Conservation (phyloP, 306 rosid genomes). For the Quercus engelmannii region DNA sequence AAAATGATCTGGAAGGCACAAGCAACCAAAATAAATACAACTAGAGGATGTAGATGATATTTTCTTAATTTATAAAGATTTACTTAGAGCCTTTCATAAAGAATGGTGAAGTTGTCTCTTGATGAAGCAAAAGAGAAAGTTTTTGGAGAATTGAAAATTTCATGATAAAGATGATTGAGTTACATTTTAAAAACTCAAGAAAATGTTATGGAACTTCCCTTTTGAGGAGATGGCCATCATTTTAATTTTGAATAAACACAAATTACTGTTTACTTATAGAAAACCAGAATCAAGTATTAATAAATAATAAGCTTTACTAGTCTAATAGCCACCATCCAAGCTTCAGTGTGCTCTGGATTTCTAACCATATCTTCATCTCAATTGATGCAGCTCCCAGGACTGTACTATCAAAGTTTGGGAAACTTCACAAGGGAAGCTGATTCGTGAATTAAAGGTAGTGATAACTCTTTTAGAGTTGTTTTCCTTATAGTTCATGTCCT, state of each 20-base stretch:
- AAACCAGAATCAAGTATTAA: background rate
- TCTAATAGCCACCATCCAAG: background rate
- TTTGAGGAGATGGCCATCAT: too few species aligned
- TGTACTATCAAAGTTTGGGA: slow-evolving; percentile 95
- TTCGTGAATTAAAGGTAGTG: slow-evolving; percentile 77
- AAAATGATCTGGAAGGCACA: too few species aligned
- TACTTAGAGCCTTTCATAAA: background rate
- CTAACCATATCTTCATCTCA: slow-evolving; percentile 15
- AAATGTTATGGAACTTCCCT: too few species aligned
- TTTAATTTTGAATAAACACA: background rate
- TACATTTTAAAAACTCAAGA: background rate
- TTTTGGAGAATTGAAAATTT: background rate
- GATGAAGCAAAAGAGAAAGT: background rate
- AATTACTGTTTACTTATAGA: background rate
- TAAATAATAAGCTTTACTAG: background rate
- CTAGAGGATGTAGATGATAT: too few species aligned
- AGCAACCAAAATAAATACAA: too few species aligned
- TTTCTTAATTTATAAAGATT: background rate
- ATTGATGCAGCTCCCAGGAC: slow-evolving; percentile 72
- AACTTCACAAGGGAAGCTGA: slow-evolving; percentile 86
- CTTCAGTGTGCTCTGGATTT: slow-evolving; percentile 4
- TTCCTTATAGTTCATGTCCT: background rate
- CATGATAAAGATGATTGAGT: background rate
- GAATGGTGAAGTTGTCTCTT: background rate
- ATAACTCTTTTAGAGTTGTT: background rate